A percentile compares a stretch with the other conserved stretches of the same genome.
Evolutionary conservation across 768 basidiomycete species (phyloP).

Genomic region (Naganishia friedmannii): DNA sequence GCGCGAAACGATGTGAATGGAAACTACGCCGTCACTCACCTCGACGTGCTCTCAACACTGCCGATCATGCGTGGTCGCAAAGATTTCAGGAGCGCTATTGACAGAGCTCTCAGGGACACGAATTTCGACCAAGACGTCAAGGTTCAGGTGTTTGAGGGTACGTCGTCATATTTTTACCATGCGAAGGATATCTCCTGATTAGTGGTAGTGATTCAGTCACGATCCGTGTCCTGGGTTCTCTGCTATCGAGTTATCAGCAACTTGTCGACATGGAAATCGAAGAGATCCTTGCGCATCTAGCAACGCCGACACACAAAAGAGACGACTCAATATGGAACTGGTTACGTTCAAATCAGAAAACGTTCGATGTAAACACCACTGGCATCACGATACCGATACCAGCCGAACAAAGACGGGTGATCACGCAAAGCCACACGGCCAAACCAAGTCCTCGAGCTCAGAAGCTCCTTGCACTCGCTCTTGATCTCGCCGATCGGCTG

Average conservation of each 20-base stretch:
- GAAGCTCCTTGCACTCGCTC: slow-evolving; percentile 68
- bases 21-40: slow-evolving; percentile 68
- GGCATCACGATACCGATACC: not conserved
- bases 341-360: not conserved
- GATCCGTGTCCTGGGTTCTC: slow-evolving; percentile 86
- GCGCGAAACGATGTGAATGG: slow-evolving; percentile 89
- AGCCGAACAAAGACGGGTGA: not conserved
- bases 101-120: slow-evolving; percentile 74
- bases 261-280: slow-evolving; percentile 34
- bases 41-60: slow-evolving; percentile 74
- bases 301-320: not conserved
- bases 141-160: slow-evolving; percentile 88
- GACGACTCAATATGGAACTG: slow-evolving; percentile 15
- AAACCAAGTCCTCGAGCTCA: slow-evolving; percentile 61
- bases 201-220: slow-evolving; percentile 58
- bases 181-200: not conserved
- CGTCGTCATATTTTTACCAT: not conserved
- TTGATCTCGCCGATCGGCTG: slow-evolving; percentile 79
- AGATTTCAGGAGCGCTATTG: slow-evolving; percentile 81
- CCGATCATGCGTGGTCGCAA: slow-evolving; percentile 65
- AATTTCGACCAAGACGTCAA: slow-evolving; percentile 89
- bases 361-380: slow-evolving; percentile 15
- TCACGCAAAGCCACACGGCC: slow-evolving; percentile 9
- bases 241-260: slow-evolving; percentile 55
- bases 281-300: not conserved